phyloP scores from a whole-genome alignment of 768 basidiomycete species.

The Psilocybe subaeruginosa region DNA sequence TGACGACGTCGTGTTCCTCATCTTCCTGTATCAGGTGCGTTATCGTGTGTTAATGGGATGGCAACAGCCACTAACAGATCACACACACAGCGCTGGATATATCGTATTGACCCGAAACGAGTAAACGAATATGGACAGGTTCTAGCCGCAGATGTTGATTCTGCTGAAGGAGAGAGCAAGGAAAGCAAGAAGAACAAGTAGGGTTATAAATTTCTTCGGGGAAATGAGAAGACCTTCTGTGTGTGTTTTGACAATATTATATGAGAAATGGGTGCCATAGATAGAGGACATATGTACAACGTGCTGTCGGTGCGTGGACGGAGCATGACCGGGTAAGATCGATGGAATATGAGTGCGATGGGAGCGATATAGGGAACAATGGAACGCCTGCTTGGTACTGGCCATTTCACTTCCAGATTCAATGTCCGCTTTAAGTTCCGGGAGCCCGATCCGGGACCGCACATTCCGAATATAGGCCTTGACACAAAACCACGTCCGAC shows the following conservation, averaged over 20 bases:
- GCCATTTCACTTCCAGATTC: constrained; percentile 17
- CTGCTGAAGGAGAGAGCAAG: constrained; percentile 51
- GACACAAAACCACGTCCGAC: constrained; percentile 25
- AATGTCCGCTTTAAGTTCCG: constrained; percentile 34
- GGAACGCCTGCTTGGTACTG: neutral
- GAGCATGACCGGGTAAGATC: constrained; percentile 5
- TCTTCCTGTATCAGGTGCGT: constrained; percentile 90
- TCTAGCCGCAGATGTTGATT: constrained; percentile 51
- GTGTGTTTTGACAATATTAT: constrained; percentile 13
- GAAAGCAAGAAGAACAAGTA: constrained; percentile 62
- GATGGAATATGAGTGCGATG: constrained; percentile 17
- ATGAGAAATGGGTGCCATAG: constrained; percentile 19
- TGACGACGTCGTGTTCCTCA: constrained; percentile 88
- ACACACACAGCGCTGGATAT: constrained; percentile 85
- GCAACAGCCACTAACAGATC: constrained; percentile 18
- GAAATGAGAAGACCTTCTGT: constrained; percentile 23
- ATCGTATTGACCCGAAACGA: constrained; percentile 92
- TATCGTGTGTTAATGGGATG: constrained; percentile 9
- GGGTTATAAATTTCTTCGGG: constrained; percentile 21
- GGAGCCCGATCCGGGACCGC: constrained; percentile 44
- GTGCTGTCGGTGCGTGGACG: constrained; percentile 17
- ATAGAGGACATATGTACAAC: constrained; percentile 12
- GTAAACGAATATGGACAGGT: constrained; percentile 97
- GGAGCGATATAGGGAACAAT: constrained; percentile 18
- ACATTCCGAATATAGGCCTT: constrained; percentile 28